phyloP scores from a whole-genome alignment of 1,139 yeast genomes.

The Nakaseomyces glabratus region DNA sequence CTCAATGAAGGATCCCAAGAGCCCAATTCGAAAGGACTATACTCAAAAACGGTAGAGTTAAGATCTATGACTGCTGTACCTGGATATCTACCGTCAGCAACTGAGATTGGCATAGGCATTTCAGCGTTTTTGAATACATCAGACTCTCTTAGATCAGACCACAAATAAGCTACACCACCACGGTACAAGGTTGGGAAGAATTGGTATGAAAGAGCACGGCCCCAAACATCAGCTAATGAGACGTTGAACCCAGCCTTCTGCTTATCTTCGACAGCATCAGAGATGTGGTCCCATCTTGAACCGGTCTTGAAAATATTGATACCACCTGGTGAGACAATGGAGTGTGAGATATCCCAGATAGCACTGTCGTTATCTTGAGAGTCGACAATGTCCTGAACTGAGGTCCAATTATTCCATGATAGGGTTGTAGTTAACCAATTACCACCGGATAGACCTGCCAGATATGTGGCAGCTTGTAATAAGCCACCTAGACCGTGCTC shows the following conservation, averaged over 20 bases:
- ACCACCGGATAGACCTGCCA: conserved; percentile 51
- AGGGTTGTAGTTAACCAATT: conserved; percentile 50
- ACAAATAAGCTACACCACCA: conserved; percentile 53
- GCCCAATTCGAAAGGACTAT: conserved; percentile 75
- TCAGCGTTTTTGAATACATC: conserved; percentile 43
- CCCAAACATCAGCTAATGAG: conserved; percentile 74
- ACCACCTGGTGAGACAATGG: conserved; percentile 58
- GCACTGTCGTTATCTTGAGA: conserved; percentile 38
- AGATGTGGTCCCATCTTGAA: conserved; percentile 39
- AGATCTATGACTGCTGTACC: conserved; percentile 42
- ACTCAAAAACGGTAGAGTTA: conserved; percentile 67
- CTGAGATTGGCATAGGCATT: conserved; percentile 77
- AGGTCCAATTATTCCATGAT: conserved; percentile 73
- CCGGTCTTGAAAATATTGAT: conserved; percentile 47
- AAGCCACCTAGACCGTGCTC: conserved; percentile 70
- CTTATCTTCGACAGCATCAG: conserved; percentile 37
- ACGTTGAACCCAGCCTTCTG: conserved; percentile 58
- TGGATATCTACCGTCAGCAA: conserved; percentile 69
- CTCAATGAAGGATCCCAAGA: conserved; percentile 73
- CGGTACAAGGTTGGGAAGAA: conserved; percentile 47
- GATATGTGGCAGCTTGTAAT: conserved; percentile 59
- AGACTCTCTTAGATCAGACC: conserved; percentile 43
- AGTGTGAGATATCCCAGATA: conserved; percentile 60
- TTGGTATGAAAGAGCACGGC: conserved; percentile 60
- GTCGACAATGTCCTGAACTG: conserved; percentile 48